Percentiles rank a stretch among this genome's conserved stretches.
Conservation (phyloP, 305 asterid genomes). For the Solanum hybrid region DNA sequence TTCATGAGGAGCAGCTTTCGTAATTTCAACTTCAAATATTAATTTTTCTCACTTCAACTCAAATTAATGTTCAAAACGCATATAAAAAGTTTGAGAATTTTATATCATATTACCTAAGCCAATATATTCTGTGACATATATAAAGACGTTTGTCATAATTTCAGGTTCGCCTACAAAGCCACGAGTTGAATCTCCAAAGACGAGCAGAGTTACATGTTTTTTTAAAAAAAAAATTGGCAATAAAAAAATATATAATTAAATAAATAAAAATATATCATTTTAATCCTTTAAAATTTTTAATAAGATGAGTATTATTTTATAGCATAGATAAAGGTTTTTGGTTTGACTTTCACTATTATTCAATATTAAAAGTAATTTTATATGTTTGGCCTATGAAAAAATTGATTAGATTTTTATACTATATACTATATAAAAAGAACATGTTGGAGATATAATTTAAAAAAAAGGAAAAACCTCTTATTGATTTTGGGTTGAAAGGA, state of each 20-base stretch:
- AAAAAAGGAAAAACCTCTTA: background rate
- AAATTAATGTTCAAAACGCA: background rate
- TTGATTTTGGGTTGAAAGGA: background rate
- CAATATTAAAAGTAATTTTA: background rate
- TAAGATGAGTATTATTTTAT: background rate
- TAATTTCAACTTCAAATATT: background rate
- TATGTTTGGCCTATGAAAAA: too few species aligned
- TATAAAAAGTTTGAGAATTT: background rate
- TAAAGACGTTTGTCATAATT: too few species aligned
- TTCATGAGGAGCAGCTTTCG: background rate
- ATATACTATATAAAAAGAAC: background rate
- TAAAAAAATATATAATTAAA: too few species aligned
- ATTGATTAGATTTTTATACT: background rate
- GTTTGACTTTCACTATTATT: background rate
- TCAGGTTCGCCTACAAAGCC: background rate
- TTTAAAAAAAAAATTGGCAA: too few species aligned
- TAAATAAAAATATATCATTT: too few species aligned
- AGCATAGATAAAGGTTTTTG: background rate
- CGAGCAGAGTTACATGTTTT: background rate
- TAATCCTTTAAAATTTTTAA: background rate
- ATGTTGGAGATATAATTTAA: background rate
- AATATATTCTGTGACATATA: too few species aligned
- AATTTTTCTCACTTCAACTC: background rate
- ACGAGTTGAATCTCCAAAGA: background rate
- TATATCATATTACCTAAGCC: background rate